Evolutionary conservation across 805 yeast species (phyloP), one percentile per base, ranked within the genome.

Genomic region (Candida taoyuanica): DNA sequence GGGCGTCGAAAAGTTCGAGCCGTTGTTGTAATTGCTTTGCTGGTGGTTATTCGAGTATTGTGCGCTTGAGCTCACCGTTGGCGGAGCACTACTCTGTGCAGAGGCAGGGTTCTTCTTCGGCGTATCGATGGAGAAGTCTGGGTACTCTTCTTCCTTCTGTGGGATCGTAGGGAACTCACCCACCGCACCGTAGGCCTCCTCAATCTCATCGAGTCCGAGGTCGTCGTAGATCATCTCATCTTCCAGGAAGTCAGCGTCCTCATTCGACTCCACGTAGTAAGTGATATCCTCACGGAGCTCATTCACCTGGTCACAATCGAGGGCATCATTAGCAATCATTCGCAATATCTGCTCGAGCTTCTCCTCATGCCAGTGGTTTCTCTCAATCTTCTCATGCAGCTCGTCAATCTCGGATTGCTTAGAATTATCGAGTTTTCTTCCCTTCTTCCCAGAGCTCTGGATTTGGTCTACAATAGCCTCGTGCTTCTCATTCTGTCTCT

Each of bases 211-310:
- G 31, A 88, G 73, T 31, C 81, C 88, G 50, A 93, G 71, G 43
- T 80, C 86, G 50, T 93, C 97, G 62, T 91, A 93, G 44, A 91
- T 76, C 12, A 86, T 88, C 51, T 89, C 96, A 60, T 91, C 95
- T 55, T 88, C 97, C 24, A 89, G 82, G 59, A 88, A 91, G 53
- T 89, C 96, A 5, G 80, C 89, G 39, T 88, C 96, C 60, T 84
- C 93, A 56, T 91, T 91, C 46, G 87, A 84, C 50, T 93, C 98
- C 21, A 93, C 93, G 60, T 86, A 89, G 64, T 93, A 91, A 50
- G 76, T 85, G 58, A 91, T 84, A 59, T 91, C 98, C 37, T 91
- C 98, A 56, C 81, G 80, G 40, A 87, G 76, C 17, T 72, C 81
- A 50, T 81, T 81, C 8, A 91, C 77, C 36, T 76, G 74, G 15